Percentiles rank a stretch among this genome's conserved stretches.
phyloP scores from a whole-genome alignment of 129 eudicot species.

The Pseudognaphalium luteoalbum region DNA sequence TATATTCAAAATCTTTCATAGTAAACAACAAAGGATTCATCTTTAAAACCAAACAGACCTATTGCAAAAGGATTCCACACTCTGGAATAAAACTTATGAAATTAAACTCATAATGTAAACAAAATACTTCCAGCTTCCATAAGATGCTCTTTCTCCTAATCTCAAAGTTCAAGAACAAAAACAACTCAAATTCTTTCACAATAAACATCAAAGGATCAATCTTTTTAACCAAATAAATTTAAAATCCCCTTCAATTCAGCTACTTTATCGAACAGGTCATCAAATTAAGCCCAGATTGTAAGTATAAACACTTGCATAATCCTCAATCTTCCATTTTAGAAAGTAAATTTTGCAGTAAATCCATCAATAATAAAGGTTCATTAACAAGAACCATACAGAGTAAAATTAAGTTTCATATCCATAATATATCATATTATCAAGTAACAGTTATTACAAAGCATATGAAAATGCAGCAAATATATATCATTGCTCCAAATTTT shows the following conservation, averaged over 20 bases:
- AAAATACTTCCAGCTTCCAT: no score
- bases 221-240: no score
- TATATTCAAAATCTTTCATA: neutral
- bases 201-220: no score
- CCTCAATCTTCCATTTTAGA: neutral
- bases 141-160: no score
- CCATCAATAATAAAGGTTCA: constrained; percentile 18
- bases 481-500: constrained; percentile 14
- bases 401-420: no score
- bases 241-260: neutral
- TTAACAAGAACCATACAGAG: neutral
- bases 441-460: neutral
- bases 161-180: no score
- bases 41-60: neutral
- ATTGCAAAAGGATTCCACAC: neutral
- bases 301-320: neutral
- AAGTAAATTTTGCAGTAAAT: neutral
- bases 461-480: constrained; percentile 3
- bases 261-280: no score
- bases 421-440: no score
- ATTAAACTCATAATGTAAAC: neutral
- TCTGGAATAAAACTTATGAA: neutral
- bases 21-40: constrained; percentile 1
- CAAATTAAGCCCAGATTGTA: neutral
- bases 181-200: no score